Base-by-base conservation (phyloP, 2,329 filamentous ascomycete genomes). In the Aspergillus aculeatus region DNA sequence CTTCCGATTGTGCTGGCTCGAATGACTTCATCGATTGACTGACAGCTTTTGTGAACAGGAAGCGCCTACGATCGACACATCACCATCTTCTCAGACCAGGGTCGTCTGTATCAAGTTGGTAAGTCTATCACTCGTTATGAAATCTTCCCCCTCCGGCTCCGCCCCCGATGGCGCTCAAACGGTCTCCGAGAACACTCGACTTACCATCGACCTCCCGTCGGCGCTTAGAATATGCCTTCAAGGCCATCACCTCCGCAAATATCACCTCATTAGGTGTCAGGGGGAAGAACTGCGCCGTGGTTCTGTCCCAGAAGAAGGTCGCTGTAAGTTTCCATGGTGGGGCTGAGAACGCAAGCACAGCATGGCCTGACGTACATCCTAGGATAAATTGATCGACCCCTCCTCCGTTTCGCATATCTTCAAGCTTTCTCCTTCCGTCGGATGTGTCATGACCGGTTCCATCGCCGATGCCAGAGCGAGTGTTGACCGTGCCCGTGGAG, bases 381-480 rank as follows among this genome's bases (percentile, higher is more conserved):
- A 98, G 94, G 95, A 99, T 82, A 99, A 99, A 85, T 87, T 99
- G 73, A 98, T 99, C 82, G 95, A 99, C 77, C 94, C 95, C 57
- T 86, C 91, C 59, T 99, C 95, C 64, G 95, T 99, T 69, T 94
- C 95, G 67, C 93, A 99, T 83, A 90, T 99, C 80, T 98, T 97
- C 86, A 91, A 90, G 78, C 87, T 99, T 72, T 99, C 95, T 41
- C 92, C 94, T 11, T 96, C 92, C 4, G 92, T 99, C 68, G 95
- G 95, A 67, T 97, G 93, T 76, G 95, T 98, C 72, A 97, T 99
- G 88, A 99, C 95, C 53, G 95, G 95, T 56, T 97, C 95, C 67
- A 98, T 99, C 78, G 94, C 95, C 71, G 95, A 99, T 82, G 95
- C 95, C 62, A 86, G 95, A 76, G 93, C 95, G 32, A 96, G 92